phyloP scores from a whole-genome alignment of 2,329 filamentous ascomycete species.

The Ophiostoma triangulosporum region DNA sequence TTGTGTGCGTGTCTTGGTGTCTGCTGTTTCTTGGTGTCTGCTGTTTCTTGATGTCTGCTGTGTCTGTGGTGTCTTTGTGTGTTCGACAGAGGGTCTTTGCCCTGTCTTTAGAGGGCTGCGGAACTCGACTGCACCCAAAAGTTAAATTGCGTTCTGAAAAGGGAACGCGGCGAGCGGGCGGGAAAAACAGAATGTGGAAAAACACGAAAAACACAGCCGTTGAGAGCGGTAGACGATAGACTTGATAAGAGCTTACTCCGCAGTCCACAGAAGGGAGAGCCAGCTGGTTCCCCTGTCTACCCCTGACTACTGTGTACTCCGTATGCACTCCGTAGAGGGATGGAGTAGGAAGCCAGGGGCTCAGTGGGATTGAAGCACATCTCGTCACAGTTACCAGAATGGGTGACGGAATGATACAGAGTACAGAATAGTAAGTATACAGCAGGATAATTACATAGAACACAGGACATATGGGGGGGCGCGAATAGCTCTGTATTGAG shows the following conservation, averaged over 20 bases:
- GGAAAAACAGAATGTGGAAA: neutral
- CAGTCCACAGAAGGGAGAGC: neutral
- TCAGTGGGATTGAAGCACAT: neutral
- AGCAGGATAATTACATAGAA: too few relatives aligned
- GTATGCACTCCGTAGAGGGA: too few relatives aligned
- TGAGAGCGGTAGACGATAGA: neutral
- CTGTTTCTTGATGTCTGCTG: too few relatives aligned
- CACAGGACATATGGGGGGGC: too few relatives aligned
- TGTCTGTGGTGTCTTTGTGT: neutral
- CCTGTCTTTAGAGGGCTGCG: neutral
- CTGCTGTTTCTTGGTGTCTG: too few relatives aligned
- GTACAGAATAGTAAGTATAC: too few relatives aligned
- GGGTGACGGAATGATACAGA: too few relatives aligned
- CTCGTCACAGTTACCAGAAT: too few relatives aligned
- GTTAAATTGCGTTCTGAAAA: neutral
- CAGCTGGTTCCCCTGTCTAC: neutral
- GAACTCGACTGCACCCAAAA: neutral
- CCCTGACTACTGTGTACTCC: slow-evolving; percentile 3
- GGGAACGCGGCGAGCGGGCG: neutral
- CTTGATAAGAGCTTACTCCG: too few relatives aligned
- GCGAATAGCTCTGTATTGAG: too few relatives aligned
- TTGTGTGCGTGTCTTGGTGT: too few relatives aligned
- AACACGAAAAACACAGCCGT: neutral
- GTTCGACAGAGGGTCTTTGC: neutral
- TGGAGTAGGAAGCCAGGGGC: neutral